Conservation (phyloP, 2,329 filamentous ascomycete genomes). For the Xenoacremonium recifei region DNA sequence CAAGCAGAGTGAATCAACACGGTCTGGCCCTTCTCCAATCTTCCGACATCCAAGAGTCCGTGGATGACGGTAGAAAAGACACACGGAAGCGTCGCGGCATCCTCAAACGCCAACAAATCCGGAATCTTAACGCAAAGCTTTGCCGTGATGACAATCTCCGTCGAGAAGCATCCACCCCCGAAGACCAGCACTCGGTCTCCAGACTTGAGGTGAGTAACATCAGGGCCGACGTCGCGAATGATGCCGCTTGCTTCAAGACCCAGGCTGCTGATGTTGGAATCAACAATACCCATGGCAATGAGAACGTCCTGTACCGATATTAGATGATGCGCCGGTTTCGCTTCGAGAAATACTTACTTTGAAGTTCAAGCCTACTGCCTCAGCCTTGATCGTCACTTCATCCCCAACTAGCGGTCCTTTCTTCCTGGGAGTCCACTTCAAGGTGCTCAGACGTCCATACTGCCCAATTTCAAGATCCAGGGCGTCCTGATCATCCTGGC, state of each 20-base stretch:
- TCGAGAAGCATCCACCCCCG: slow-evolving; percentile 3
- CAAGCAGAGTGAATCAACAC: slow-evolving; percentile 32
- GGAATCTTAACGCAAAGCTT: slow-evolving; percentile 28
- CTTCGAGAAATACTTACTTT: background rate
- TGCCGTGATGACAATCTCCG: slow-evolving; percentile 1
- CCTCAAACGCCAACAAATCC: slow-evolving; percentile 29
- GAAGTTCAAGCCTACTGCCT: slow-evolving; percentile 19
- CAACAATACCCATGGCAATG: slow-evolving; percentile 11
- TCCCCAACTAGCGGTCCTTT: background rate
- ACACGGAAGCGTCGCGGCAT: slow-evolving; percentile 18
- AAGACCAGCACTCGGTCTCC: slow-evolving; percentile 20
- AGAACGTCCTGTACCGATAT: no score
- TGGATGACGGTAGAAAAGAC: slow-evolving; percentile 26
- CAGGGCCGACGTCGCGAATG: slow-evolving; percentile 17
- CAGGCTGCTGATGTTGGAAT: background rate
- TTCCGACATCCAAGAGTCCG: slow-evolving; percentile 13
- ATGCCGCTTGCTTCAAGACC: slow-evolving; percentile 22
- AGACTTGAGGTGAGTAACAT: slow-evolving; percentile 4
- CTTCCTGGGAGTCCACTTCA: background rate
- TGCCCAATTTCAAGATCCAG: background rate
- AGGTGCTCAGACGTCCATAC: background rate
- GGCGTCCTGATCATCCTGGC: no score
- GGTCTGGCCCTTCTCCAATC: slow-evolving; percentile 30
- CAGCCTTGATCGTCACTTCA: slow-evolving; percentile 22
- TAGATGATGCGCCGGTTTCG: background rate